Evolutionary conservation across 441 rosid genomes (phyloP), one percentile per base, ranked within the genome.

Genomic region (Gossypium davidsonii): DNA sequence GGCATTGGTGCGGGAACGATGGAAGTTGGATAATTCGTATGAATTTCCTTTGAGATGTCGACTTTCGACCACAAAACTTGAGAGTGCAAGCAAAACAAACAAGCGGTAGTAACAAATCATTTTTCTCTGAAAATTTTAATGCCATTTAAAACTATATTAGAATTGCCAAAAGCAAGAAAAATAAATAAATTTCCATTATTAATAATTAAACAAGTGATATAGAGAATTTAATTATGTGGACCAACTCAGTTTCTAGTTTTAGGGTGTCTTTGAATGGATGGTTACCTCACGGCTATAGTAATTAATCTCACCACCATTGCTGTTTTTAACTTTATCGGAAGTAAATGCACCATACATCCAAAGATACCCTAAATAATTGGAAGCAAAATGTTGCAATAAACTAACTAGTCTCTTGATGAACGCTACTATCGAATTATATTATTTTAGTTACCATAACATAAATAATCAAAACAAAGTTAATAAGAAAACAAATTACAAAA

Each of bases 71-170:
- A 11, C 69, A 20, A 42, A 0, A 21, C 10, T 42, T 0, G 53
- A 42, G 17, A 64, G 69, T 6, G 31, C 26, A 64, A 64, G 31
- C 2, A 64, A 39, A 64, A 64, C 17, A 64, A 64, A 42, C 69
- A 64, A 39, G 28, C 68, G 2, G 31, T 9, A 11, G 51, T 42
- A 20, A 20, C 31, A 11, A 4, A 42, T 4, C 69, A 64, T 64
- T 20, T 64, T 64, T 3, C 67, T 61, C 48, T 15, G 9, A 61
- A 61, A 6, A 28, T 6, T 60, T 6, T 7, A 60, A 6, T n/a
- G 18, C 20, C 15, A 25, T 58, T 25, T 11, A 58, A 12, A 57
- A 46, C 51, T 1, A 46, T 46, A 46, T 3, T 2, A 46, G 51
- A 0, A 2, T 2, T 44, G 49, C 2, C 4, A 6, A 34, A 34